Base-by-base conservation (phyloP, 331 rosid species). In the Erythrophleum ivorense region DNA sequence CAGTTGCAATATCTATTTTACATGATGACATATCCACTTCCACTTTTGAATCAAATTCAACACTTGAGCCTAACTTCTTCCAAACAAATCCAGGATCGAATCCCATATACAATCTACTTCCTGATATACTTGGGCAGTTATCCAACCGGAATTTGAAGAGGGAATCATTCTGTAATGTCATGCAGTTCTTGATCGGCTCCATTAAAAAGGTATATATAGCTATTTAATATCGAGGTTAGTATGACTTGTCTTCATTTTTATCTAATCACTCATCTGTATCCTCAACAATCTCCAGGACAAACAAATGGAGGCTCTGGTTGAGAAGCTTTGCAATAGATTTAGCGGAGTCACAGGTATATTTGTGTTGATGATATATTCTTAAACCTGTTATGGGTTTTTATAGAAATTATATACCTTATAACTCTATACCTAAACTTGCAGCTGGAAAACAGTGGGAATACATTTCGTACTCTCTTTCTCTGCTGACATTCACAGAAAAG, bases 261-360 rank as follows among this genome's bases (percentile, higher is more conserved):
- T n/a, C n/a, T n/a, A n/a, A n/a, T n/a, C n/a, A n/a, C n/a, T n/a
- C n/a, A n/a, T n/a, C n/a, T n/a, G n/a, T n/a, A n/a, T n/a, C n/a
- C n/a, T n/a, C n/a, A n/a, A n/a, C n/a, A n/a, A n/a, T 57, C 83
- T 79, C 71, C 87, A 94, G 98, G 98, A 94, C 81, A 90, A 90
- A 80, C 97, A 94, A 84, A 94, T 89, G 97, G 98, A 94, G 80
- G 88, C 98, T 53, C 94, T 94, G 78, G 97, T 94, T 74, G 97
- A 94, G 86, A 94, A 94, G 91, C 89, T 94, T 40, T 94, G 97
- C 63, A 92, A 94, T 82, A 85, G 98, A 83, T 94, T 94, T 85
- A 86, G 86, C 78, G 97, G 98, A 79, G 97, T 85, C 75, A 74
- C 94, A 83, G 98, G 98, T 94, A 86, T 31, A 19, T 57, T 59